A percentile compares a stretch with the other conserved stretches of the same genome.
These are phyloP conservation scores for Cyclotella choctawhatcheeana DNA, from an alignment of 108 stramenopile genomes.

Conservation along the genomic window DNA sequence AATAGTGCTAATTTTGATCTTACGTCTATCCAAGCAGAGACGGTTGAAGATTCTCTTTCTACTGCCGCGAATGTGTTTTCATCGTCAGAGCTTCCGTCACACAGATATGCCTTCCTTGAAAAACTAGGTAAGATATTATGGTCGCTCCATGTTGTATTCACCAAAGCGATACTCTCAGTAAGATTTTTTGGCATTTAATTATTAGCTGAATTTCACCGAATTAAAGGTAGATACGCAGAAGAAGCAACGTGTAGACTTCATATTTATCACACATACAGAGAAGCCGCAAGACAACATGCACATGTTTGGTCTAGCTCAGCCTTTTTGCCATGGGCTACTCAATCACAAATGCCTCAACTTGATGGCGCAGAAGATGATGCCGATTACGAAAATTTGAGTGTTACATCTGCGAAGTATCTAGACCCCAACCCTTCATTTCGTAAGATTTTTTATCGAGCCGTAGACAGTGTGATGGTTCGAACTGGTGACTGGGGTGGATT, in stretches of 20 bases:
- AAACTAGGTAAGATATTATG: too few species aligned
- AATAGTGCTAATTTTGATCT: constrained; percentile 49
- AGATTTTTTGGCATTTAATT: too few species aligned
- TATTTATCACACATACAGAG: constrained; percentile 75
- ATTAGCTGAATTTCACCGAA: constrained; percentile 85
- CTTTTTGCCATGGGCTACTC: constrained; percentile 88
- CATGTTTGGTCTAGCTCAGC: constrained; percentile 85
- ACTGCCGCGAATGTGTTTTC: constrained; percentile 89
- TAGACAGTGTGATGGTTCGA: constrained; percentile 70
- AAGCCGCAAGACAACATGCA: constrained; percentile 75
- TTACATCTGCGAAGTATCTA: constrained; percentile 39
- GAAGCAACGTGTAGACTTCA: constrained; percentile 86
- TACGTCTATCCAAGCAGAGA: constrained; percentile 75
- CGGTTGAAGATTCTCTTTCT: constrained; percentile 87
- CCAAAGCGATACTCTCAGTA: too few species aligned
- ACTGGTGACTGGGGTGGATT: constrained; percentile 70
- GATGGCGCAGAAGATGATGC: constrained; percentile 46
- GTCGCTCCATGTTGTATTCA: too few species aligned
- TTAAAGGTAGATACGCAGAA: constrained; percentile 79
- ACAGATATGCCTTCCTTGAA: constrained; percentile 83
- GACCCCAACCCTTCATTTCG: constrained; percentile 74
- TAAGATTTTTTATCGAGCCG: constrained; percentile 85
- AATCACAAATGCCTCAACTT: constrained; percentile 68
- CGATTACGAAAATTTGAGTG: constrained; percentile 59
- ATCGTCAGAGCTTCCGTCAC: constrained; percentile 84